Evolutionary conservation across 164 flowering plant genomes (phyloP).

Genomic region (Macadamia integrifolia): DNA sequence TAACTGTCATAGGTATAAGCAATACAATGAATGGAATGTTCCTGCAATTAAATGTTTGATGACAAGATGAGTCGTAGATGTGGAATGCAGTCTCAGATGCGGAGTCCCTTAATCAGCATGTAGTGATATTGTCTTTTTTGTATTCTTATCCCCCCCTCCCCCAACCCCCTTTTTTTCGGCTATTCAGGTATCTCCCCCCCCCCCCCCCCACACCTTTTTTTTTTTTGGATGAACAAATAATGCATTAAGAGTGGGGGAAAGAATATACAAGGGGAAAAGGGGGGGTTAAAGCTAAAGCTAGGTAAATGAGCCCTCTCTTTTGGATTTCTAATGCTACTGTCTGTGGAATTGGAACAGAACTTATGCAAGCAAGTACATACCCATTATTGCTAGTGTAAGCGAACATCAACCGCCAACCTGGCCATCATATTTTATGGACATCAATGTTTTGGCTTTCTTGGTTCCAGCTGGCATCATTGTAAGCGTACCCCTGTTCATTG

Average conservation of each 20-base stretch:
- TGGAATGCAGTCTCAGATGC: neutral
- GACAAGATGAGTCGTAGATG: too few relatives aligned
- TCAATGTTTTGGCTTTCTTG: constrained; percentile 94
- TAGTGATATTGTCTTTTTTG: neutral
- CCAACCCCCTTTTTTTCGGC: too few relatives aligned
- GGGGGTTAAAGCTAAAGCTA: too few relatives aligned
- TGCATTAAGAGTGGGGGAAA: too few relatives aligned
- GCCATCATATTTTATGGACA: constrained; percentile 99
- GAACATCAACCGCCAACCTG: constrained; percentile 99
- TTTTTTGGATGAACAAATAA: too few relatives aligned
- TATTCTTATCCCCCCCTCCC: neutral
- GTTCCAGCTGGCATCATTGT: constrained; percentile 99
- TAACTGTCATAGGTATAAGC: too few relatives aligned
- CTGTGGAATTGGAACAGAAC: constrained; percentile 51
- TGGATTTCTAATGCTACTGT: neutral
- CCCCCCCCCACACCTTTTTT: too few relatives aligned
- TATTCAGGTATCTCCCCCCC: too few relatives aligned
- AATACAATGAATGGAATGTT: too few relatives aligned
- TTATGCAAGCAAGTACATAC: constrained; percentile 99
- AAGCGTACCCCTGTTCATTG: constrained; percentile 25
- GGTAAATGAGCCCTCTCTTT: too few relatives aligned
- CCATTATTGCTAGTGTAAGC: constrained; percentile 99
- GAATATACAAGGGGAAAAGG: too few relatives aligned
- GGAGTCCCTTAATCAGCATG: neutral
- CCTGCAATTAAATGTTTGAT: too few relatives aligned